These are phyloP conservation scores for Trifolium fragiferum DNA, from an alignment of 306 rosid species.

Conservation along the genomic window DNA sequence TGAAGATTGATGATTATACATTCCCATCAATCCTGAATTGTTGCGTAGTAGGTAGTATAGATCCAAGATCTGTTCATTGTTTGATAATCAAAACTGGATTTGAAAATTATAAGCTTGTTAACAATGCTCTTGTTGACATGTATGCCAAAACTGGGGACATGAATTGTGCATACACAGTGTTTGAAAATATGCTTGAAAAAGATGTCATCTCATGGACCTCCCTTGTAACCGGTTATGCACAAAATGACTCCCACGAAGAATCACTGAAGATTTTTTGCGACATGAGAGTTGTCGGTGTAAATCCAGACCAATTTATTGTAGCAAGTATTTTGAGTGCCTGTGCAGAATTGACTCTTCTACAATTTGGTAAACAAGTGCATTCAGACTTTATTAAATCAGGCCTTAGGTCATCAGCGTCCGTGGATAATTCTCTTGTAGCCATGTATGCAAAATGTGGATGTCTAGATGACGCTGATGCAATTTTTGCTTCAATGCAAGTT, in stretches of 20 bases:
- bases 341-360: conserved; percentile 76
- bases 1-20: conserved; percentile 79
- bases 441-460: conserved; percentile 96
- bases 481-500: conserved; percentile 67
- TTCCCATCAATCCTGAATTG: conserved; percentile 82
- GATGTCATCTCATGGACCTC: conserved; percentile 97
- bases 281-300: conserved; percentile 72
- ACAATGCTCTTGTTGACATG: conserved; percentile 89
- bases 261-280: conserved; percentile 64
- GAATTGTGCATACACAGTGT: conserved; percentile 61
- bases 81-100: conserved; percentile 76
- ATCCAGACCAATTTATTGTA: conserved; percentile 68
- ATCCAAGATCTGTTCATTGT: conserved; percentile 62
- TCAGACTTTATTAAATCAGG: conserved; percentile 68
- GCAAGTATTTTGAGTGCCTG: conserved; percentile 84
- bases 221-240: conserved; percentile 80
- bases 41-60: conserved; percentile 47
- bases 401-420: conserved; percentile 59
- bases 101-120: conserved; percentile 66
- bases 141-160: conserved; percentile 73
- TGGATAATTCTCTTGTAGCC: conserved; percentile 77
- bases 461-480: conserved; percentile 68
- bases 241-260: conserved; percentile 68
- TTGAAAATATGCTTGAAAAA: conserved; percentile 61
- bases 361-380: conserved; percentile 86